These are phyloP conservation scores for Laguncularia racemosa DNA, from an alignment of 345 rosid genomes.

Conservation along the genomic window DNA sequence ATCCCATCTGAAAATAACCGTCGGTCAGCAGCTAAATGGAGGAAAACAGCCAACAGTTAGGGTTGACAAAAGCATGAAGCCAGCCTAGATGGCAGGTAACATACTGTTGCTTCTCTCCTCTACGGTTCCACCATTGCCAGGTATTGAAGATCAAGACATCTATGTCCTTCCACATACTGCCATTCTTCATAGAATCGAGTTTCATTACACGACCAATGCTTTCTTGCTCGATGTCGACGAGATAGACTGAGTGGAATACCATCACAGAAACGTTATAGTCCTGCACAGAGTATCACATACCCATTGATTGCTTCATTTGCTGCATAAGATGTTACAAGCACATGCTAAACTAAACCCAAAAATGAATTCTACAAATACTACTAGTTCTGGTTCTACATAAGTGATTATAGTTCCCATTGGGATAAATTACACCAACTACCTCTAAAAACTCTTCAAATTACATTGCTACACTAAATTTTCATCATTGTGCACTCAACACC, in stretches of 20 bases:
- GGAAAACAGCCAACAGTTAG: too few relatives aligned
- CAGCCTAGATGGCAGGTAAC: conserved; percentile 3
- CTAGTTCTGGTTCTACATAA: too few relatives aligned
- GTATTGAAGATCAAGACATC: conserved; percentile 59
- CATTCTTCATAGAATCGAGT: conserved; percentile 39
- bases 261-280: conserved; percentile 40
- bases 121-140: conserved; percentile 73
- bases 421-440: too few relatives aligned
- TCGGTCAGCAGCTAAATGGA: not conserved
- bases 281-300: conserved; percentile 17
- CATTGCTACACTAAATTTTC: too few relatives aligned
- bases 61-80: not conserved
- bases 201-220: conserved; percentile 44
- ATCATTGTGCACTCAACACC: too few relatives aligned
- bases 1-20: conserved; percentile 63
- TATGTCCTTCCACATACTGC: conserved; percentile 37
- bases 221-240: conserved; percentile 48
- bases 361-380: too few relatives aligned
- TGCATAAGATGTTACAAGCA: too few relatives aligned
- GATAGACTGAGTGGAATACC: conserved; percentile 22
- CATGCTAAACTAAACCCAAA: too few relatives aligned
- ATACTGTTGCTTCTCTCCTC: conserved; percentile 50
- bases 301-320: too few relatives aligned
- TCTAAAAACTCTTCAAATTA: too few relatives aligned
- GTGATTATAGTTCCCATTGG: too few relatives aligned